Conservation (phyloP, 805 yeast species). For the Metschnikowia borealis region DNA sequence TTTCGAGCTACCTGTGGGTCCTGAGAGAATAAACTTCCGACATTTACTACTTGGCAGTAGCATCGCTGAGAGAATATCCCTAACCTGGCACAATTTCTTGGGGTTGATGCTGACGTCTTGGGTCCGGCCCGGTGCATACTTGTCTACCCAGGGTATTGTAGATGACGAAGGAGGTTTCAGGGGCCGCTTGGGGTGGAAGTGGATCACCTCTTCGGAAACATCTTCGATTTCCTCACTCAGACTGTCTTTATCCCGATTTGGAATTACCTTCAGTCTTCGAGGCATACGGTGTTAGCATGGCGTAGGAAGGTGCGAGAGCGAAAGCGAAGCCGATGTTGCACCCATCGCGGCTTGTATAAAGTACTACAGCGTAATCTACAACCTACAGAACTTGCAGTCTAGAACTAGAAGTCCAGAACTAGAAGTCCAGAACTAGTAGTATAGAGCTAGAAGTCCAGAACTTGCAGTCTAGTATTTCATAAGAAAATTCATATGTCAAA, state of each 20-base stretch:
- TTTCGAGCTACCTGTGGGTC: conserved; percentile 86
- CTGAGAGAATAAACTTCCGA: conserved; percentile 61
- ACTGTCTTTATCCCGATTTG: conserved; percentile 7
- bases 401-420: not conserved
- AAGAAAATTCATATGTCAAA: too few relatives aligned
- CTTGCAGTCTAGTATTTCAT: too few relatives aligned
- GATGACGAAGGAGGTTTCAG: not conserved
- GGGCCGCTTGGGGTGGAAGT: not conserved
- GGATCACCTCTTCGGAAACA: conserved; percentile 10
- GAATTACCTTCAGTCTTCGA: not conserved
- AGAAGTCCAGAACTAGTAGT: too few relatives aligned
- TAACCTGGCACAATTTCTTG: conserved; percentile 60
- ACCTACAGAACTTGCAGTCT: not conserved
- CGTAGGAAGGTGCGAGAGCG: not conserved
- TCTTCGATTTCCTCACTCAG: conserved; percentile 18
- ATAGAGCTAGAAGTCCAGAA: too few relatives aligned
- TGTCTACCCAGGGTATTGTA: conserved; percentile 54
- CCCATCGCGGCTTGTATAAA: conserved; percentile 4
- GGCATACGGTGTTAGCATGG: conserved; percentile 1
- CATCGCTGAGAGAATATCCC: conserved; percentile 41
- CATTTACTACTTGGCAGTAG: conserved; percentile 25
- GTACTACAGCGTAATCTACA: not conserved
- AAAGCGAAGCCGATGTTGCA: conserved; percentile 3
- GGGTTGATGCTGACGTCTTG: conserved; percentile 64
- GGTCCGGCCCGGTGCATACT: conserved; percentile 50